Percentiles rank a stretch among this genome's conserved stretches.
These are phyloP conservation scores for Clavispora santaluciae DNA, from an alignment of 805 yeast species.

Conservation along the genomic window DNA sequence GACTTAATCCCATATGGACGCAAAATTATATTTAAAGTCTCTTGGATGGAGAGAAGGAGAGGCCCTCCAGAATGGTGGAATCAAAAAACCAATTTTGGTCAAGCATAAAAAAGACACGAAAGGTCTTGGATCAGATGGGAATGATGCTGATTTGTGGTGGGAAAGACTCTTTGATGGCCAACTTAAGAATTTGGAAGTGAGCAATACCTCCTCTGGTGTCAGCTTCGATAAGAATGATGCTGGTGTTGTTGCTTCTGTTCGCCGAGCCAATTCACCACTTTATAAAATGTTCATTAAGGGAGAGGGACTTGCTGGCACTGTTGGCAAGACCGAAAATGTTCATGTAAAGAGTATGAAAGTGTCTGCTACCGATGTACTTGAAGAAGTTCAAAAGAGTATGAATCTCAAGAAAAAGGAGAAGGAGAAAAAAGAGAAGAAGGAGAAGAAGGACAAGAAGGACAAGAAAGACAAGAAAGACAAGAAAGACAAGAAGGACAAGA, in stretches of 20 bases:
- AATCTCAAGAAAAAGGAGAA: neutral
- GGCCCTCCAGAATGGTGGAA: constrained; percentile 73
- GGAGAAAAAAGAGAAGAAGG: constrained; percentile 1
- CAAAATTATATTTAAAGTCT: constrained; percentile 63
- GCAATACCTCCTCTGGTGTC: constrained; percentile 30
- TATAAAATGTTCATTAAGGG: constrained; percentile 87
- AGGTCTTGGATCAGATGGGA: constrained; percentile 79
- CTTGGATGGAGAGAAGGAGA: constrained; percentile 95
- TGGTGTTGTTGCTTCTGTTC: constrained; percentile 41
- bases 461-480: constrained; percentile 14
- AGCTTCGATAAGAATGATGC: constrained; percentile 50
- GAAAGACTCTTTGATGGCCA: constrained; percentile 93
- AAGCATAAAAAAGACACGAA: constrained; percentile 86
- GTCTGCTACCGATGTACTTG: constrained; percentile 8
- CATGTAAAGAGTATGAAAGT: constrained; percentile 7
- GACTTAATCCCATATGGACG: constrained; percentile 55
- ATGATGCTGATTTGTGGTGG: constrained; percentile 94
- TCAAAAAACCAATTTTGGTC: constrained; percentile 80
- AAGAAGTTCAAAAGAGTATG: constrained; percentile 5
- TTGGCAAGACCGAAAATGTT: constrained; percentile 36
- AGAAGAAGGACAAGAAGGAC: constrained; percentile 1
- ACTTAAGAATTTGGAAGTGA: constrained; percentile 68
- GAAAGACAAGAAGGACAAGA: constrained; percentile 21
- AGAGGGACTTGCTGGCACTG: constrained; percentile 76
- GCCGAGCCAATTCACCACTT: constrained; percentile 61